These are phyloP conservation scores for Leptographium wingfieldii DNA, from an alignment of 2,329 filamentous ascomycete species.

Conservation along the genomic window DNA sequence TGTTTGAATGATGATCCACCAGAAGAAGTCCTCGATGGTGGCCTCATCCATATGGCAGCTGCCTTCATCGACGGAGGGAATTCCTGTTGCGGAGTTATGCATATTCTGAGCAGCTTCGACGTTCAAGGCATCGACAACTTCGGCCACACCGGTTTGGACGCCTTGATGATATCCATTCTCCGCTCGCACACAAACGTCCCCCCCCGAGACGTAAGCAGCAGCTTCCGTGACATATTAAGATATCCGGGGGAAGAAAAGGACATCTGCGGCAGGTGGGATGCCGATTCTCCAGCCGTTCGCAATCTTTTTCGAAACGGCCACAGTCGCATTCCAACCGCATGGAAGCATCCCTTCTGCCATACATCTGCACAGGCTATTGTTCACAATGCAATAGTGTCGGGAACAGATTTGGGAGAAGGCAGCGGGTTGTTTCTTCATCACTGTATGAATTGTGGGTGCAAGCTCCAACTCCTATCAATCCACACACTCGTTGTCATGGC, in stretches of 20 bases:
- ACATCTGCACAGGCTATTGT: slow-evolving; percentile 7
- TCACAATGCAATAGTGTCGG: neutral
- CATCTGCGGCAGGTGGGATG: slow-evolving; percentile 6
- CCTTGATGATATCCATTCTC: slow-evolving; percentile 1
- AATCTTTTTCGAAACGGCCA: neutral
- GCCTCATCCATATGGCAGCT: slow-evolving; percentile 3
- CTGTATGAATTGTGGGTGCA: neutral
- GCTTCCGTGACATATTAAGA: neutral
- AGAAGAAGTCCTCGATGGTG: neutral
- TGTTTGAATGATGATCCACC: neutral
- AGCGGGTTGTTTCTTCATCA: slow-evolving; percentile 1
- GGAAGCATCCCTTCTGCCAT: slow-evolving; percentile 10
- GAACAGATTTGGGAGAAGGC: rapidly evolving
- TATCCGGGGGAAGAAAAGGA: slow-evolving; percentile 6
- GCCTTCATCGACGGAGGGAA: neutral
- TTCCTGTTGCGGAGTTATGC: neutral
- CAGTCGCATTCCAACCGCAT: neutral
- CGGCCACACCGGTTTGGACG: slow-evolving; percentile 2
- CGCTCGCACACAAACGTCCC: slow-evolving; percentile 1
- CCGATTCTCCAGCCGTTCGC: slow-evolving; percentile 1
- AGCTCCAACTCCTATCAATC: neutral
- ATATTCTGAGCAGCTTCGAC: too few species aligned
- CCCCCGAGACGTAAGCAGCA: neutral
- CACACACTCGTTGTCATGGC: neutral
- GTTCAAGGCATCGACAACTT: neutral